Base-by-base conservation (phyloP, 1,284 basidiomycete genomes). In the Veloboletus limbatus region DNA sequence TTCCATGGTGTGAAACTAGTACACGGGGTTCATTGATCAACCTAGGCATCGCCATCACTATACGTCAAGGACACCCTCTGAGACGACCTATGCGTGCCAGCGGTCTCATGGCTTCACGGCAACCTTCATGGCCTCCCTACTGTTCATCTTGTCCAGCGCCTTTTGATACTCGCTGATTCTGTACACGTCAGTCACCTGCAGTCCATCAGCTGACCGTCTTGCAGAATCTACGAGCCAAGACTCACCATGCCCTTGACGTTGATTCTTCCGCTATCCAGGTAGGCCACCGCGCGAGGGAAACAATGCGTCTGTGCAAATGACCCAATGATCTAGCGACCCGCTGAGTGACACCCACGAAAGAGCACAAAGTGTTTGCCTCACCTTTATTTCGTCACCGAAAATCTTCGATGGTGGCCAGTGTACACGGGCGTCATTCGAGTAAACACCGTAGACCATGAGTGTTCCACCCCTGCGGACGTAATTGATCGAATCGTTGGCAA, bases 221-320 rank as follows among this genome's bases (percentile, higher is more conserved):
- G 20, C 30, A 40, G 14, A 28, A 16, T 20, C 13, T 18, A 18
- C 20, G 18, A 38, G 13, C 11, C 10, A 18, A 25, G 16, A 32
- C 43, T 33, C 51, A 82, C 89, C 85, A 92, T 89, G 36, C 88
- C 90, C 65, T 86, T 84, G 38, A 87, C 82, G 42, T 77, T 81
- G 60, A 93, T 74, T 71, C 88, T 91, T 28, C 88, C 86, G 54
- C 79, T 82, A 58, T 93, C 89, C 47, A 92, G 77, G 63, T 92
- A 90, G 8, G 81, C 82, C 42, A 92, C 81, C 10, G 88, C 88
- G 36, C 90, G 82, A 46, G 89, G 87, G 76, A 93, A 92, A 70
- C 88, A 91, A 70, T 81, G 79, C 7, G 80, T 85, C 63, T 90
- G 89, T 8, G 88, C 82, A 69, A 92, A 91, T 1, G 88, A 91